Percentiles rank a stretch among this genome's conserved stretches.
These are phyloP conservation scores for Leavenworthia alabamica DNA, from an alignment of 345 rosid genomes.

Conservation along the genomic window DNA sequence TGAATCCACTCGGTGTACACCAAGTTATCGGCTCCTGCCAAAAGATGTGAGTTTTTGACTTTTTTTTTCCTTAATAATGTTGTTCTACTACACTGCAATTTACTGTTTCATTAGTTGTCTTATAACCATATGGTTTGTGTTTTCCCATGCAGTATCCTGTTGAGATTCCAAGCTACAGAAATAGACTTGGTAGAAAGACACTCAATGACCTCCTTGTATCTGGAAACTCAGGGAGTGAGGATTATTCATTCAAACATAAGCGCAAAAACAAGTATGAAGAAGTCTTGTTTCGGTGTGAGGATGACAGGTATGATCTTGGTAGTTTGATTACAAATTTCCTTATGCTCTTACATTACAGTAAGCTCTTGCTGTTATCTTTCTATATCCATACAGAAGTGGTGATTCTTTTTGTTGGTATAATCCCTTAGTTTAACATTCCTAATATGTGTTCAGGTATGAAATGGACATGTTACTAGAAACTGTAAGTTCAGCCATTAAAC, in stretches of 20 bases:
- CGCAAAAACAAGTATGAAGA: conserved; percentile 98
- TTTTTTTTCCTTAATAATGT: background rate
- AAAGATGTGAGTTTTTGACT: conserved; percentile 60
- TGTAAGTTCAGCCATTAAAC: conserved; percentile 69
- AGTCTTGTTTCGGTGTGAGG: conserved; percentile 94
- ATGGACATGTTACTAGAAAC: conserved; percentile 93
- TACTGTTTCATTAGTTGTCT: background rate
- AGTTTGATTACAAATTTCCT: background rate
- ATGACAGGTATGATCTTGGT: conserved; percentile 68
- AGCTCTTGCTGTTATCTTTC: background rate
- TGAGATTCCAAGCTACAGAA: conserved; percentile 76
- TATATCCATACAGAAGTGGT: background rate
- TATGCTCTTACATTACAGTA: background rate
- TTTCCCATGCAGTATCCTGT: conserved; percentile 61
- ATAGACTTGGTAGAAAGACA: conserved; percentile 64
- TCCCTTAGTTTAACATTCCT: conserved; percentile 9
- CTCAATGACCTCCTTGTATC: conserved; percentile 95
- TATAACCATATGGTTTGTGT: conserved; percentile 14
- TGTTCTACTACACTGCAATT: conserved; percentile 2
- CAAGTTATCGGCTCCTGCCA: conserved; percentile 95
- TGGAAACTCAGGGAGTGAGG: conserved; percentile 98
- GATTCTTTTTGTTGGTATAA: background rate
- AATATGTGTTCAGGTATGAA: conserved; percentile 66
- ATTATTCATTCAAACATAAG: conserved; percentile 95
- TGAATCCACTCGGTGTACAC: conserved; percentile 84